phyloP scores from a whole-genome alignment of 139 green algal genomes.

The Closterium sp. region DNA sequence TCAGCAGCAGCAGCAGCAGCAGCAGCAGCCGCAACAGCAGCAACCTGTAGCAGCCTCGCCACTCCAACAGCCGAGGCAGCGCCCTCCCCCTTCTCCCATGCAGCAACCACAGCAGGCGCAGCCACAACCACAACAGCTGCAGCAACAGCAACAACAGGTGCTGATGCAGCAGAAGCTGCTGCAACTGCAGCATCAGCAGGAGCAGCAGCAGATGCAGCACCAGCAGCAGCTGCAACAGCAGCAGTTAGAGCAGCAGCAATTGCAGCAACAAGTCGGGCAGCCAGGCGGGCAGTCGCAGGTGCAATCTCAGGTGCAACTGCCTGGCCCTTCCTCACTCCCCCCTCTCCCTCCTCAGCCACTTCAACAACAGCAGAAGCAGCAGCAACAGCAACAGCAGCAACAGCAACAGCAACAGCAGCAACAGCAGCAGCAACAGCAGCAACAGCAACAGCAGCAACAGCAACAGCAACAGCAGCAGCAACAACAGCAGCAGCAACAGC shows the following conservation, averaged over 20 bases:
- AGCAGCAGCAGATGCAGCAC: conserved; percentile 5
- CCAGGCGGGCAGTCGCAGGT: too few relatives aligned
- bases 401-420: too few relatives aligned
- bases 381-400: not conserved
- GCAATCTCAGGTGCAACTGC: too few relatives aligned
- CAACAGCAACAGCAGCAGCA: too few relatives aligned
- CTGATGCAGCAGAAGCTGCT: not conserved
- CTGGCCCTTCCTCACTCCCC: too few relatives aligned
- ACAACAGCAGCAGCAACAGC: too few relatives aligned
- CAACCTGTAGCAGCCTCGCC: not conserved
- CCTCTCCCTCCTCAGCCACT: too few relatives aligned
- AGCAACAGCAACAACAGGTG: not conserved
- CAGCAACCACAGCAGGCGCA: not conserved
- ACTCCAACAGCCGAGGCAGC: not conserved
- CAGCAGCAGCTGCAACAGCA: not conserved
- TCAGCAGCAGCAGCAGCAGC: too few relatives aligned
- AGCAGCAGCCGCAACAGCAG: not conserved
- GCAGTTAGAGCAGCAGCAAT: not conserved
- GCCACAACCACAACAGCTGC: too few relatives aligned
- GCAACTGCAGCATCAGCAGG: not conserved
- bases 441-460: too few relatives aligned
- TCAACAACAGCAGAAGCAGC: not conserved
- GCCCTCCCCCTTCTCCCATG: not conserved
- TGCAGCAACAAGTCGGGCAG: too few relatives aligned
- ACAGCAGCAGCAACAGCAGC: too few relatives aligned